Evolutionary conservation across 2,329 filamentous ascomycete genomes (phyloP), one percentile per base, ranked within the genome.

Genomic region (Madurella fahalii): DNA sequence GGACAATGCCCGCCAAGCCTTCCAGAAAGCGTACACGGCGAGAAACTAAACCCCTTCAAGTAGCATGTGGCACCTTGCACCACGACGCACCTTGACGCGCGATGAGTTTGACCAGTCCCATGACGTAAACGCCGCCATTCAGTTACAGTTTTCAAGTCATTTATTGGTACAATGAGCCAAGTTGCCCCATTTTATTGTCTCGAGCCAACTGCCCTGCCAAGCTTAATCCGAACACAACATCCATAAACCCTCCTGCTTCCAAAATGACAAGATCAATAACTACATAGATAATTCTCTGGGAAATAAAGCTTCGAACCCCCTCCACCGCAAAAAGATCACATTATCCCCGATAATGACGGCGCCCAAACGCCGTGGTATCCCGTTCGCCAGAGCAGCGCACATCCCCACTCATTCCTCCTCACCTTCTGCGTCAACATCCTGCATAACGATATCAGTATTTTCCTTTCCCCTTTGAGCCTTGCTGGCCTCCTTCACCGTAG

Each of bases 361-460:
- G 25, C 53, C 25, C 43, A 15, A 45, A 41, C 50, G 56, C 56
- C 52, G 39, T 53, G 47, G 47, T 56, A 54, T 54, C 17, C 44
- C 53, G n/a, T 30, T 39, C 8, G 37, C 45, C 12, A 32, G 12
- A 7, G n/a, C 18, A 30, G 42, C 32, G 9, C 16, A 25, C 18
- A 15, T 4, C 32, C 34, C 25, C 32, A 3, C 46, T 51, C 47
- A 60, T 34, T 56, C 53, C n/a, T 57, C 48, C 42, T 58, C 60
- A 4, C 47, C 62, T 8, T 58, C 61, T 13, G 49, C 57, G 41
- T 56, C 58, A 30, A 58, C 63, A 30, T 65, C 65, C 32, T 39
- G 59, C 66, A 67, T 67, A 37, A 60, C 62, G 40, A 64, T 62
- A 52, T 70, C 67, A 13, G 53, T 57, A 31, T 56, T 58, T 39